Evolutionary conservation across 2,329 filamentous ascomycete genomes (phyloP), one percentile per base, ranked within the genome.

Genomic region (Colletotrichum shisoi): DNA sequence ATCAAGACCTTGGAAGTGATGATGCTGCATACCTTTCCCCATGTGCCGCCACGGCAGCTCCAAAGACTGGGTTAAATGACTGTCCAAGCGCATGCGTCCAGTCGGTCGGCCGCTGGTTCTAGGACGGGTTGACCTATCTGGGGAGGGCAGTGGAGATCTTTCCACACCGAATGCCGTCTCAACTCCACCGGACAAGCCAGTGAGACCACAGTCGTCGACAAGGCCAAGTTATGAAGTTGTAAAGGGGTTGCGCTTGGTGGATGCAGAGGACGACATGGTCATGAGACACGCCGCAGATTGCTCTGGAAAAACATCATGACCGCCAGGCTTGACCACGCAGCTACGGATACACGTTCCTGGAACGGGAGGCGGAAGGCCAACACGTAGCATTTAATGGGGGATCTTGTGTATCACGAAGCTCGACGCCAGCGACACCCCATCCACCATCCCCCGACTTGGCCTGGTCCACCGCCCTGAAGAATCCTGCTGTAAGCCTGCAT

Each of bases 161-260:
- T 34, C 21, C 34, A 21, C 42, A 3, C 9, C 34, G 31, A 54
- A 40, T 21, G 31, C 19, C 9, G 34, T n/a, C 15, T 42, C 15
- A 9, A 19, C 34, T 11, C 53, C 9, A 45, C 12, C 40, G 15
- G 34, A 24, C 24, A 46, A 15, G 21, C 27, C 46, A 17, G 24
- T 62, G 19, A 21, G 17, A 15, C 6, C 49, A 13, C 21, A 39
- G n/a, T 3, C 9, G 17, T 21, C 27, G 27, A 15, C 17, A 21
- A 31, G 42, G 49, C 19, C 60, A 31, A 21, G n/a, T 57, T n/a
- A 39, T 11, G 27, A 34, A 46, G 11, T 57, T n/a, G 39, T 11
- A 21, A 34, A 42, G 11, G 19, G 13, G 49, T 49, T 24, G 64
- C 46, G 64, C 54, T 34, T 53, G n/a, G n/a, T 58, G 54, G 48